Percentiles rank a stretch among this genome's conserved stretches.
Evolutionary conservation across 306 rosid species (phyloP).

Genomic region (Cicer judaicum): DNA sequence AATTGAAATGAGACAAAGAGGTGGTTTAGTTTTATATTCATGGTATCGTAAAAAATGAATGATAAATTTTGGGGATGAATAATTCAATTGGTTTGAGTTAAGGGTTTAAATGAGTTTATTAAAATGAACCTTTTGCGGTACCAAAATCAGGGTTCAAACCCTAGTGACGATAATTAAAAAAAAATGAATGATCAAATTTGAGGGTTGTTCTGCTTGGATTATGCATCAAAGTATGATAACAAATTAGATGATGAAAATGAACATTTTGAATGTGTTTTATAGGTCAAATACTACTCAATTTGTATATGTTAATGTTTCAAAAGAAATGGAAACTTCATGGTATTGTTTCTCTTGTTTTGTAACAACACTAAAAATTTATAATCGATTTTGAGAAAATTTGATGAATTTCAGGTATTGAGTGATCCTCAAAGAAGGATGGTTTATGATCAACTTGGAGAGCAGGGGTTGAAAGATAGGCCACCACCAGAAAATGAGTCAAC

Average conservation of each 20-base stretch:
- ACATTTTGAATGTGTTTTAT: no score
- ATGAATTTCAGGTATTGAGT: constrained; percentile 76
- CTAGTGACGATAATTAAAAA: no score
- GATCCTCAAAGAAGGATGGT: constrained; percentile 75
- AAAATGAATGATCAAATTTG: neutral
- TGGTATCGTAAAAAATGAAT: neutral
- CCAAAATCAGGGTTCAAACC: no score
- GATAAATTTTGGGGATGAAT: no score
- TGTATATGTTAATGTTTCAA: no score
- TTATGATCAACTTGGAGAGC: constrained; percentile 91
- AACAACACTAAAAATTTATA: neutral
- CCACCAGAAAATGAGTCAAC: constrained; percentile 68
- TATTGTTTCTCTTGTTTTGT: neutral
- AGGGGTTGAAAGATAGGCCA: constrained; percentile 88
- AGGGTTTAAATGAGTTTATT: no score
- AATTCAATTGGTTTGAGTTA: no score
- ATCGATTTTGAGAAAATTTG: constrained; percentile 5
- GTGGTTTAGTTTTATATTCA: neutral
- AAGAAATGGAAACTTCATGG: no score
- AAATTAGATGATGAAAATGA: no score
- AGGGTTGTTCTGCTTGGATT: neutral
- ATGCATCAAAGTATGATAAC: neutral
- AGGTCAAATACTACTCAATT: no score
- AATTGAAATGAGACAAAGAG: neutral
- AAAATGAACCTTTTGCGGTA: no score